Conservation (phyloP, 371 early-diverging fungal genomes). For the Choanephora cucurbitarum region DNA sequence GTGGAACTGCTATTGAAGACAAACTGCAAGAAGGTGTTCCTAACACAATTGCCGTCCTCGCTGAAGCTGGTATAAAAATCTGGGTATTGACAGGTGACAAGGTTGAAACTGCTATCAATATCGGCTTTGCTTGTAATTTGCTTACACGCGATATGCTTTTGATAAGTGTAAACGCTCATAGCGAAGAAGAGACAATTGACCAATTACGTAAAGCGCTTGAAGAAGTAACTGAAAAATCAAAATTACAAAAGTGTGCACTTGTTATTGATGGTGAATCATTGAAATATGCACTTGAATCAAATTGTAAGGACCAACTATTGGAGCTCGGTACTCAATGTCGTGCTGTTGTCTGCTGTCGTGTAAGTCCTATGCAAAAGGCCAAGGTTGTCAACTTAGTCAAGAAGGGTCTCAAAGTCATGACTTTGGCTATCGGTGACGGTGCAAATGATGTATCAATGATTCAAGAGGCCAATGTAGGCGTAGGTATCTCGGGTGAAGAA, state of each 20-base stretch:
- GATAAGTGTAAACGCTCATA: constrained; percentile 69
- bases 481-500: constrained; percentile 93
- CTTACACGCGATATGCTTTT: constrained; percentile 66
- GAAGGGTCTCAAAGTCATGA: constrained; percentile 70
- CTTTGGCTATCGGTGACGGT: constrained; percentile 88
- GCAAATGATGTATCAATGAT: constrained; percentile 97
- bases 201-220: constrained; percentile 42
- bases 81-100: constrained; percentile 99
- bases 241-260: constrained; percentile 60
- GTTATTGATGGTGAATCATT: constrained; percentile 93
- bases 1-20: constrained; percentile 92
- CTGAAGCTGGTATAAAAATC: constrained; percentile 90
- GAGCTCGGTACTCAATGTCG: constrained; percentile 69
- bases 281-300: constrained; percentile 72
- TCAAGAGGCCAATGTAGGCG: constrained; percentile 86
- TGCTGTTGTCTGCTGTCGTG: constrained; percentile 87
- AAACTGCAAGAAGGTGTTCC: constrained; percentile 94
- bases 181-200: constrained; percentile 64
- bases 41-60: constrained; percentile 85
- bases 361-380: constrained; percentile 90
- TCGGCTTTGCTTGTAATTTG: constrained; percentile 90
- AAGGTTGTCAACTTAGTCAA: constrained; percentile 70
- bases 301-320: constrained; percentile 60
- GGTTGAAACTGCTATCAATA: constrained; percentile 97
- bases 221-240: constrained; percentile 34